Base-by-base conservation (phyloP, 495 filamentous ascomycete genomes). In the Hypoxylon intermedium region DNA sequence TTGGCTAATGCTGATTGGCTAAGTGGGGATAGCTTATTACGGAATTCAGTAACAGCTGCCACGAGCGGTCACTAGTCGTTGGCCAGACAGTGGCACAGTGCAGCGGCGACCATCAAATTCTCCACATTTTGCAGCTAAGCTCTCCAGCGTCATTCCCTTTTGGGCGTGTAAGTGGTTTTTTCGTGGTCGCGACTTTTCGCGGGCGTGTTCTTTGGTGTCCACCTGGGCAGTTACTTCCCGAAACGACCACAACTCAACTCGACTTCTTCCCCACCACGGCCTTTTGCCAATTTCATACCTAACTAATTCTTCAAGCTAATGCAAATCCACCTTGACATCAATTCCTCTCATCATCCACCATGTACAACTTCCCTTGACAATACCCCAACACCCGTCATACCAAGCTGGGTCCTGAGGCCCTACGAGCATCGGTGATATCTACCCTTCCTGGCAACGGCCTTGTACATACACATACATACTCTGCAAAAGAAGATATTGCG, bases 121-220 rank as follows among this genome's bases (percentile, higher is more conserved):
- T 16, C 42, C 11, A 13, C 5, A 4, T 34, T 9, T n/a, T n/a
- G 16, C 40, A 6, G 4, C 19, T 7, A 11, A 5, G 28, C 20
- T 2, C 24, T 26, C 7, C 24, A 26, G 7, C 48, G 48, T 58
- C 54, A 65, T 59, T 65, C 50, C 61, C 55, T 37, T 58, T 65
- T 60, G 30, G 46, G 55, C 55, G 42, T 64, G 55, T 65, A 65
- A 65, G 62, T 64, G 60, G 50, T 64, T 58, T 64, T 47, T 59
- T 47, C 52, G 49, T 51, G 50, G 34, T 65, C 58, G 58, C 67
- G 67, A 60, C 67, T 71, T 66, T 63, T 68, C 68, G 68, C 64
- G 67, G 53, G 64, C 65, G 65, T 70, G 58, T 65, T 37, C 15
- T 26, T 49, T 53, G 53, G 34, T 53, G 46, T 30, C 42, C 42